Evolutionary conservation across 169 alveolate species (phyloP).

Genomic region (Plasmodium adleri): DNA sequence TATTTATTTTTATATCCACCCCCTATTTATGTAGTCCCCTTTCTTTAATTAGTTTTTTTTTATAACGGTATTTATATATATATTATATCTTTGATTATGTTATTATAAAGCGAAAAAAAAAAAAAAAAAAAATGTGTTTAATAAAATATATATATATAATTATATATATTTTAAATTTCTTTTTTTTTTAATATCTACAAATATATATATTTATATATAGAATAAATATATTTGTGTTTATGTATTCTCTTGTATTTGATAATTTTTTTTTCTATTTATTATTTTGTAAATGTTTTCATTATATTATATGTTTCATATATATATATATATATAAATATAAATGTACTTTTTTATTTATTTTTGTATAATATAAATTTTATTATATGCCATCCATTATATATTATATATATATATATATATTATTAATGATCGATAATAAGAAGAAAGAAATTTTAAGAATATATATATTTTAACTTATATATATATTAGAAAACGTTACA

Average conservation of each 20-base stretch:
- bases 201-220: background rate
- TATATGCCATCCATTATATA: conserved; percentile 12
- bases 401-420: conserved; percentile 4
- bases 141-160: background rate
- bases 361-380: background rate
- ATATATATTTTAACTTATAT: conserved; percentile 12
- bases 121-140: conserved; percentile 14
- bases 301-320: background rate
- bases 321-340: background rate
- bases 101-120: background rate
- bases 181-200: background rate
- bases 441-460: conserved; percentile 40
- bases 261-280: background rate
- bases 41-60: too few relatives aligned
- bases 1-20: background rate
- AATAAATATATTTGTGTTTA: conserved; percentile 3
- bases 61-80: background rate
- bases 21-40: too few relatives aligned
- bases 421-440: conserved; percentile 1
- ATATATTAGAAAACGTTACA: too few relatives aligned
- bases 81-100: background rate
- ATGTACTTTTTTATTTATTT: background rate
- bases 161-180: background rate
- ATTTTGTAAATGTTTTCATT: conserved; percentile 1
- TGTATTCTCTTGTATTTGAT: conserved; percentile 9